A percentile compares a stretch with the other conserved stretches of the same genome.
phyloP scores from a whole-genome alignment of 2,329 filamentous ascomycete species.

The Sclerotinia glacialis region DNA sequence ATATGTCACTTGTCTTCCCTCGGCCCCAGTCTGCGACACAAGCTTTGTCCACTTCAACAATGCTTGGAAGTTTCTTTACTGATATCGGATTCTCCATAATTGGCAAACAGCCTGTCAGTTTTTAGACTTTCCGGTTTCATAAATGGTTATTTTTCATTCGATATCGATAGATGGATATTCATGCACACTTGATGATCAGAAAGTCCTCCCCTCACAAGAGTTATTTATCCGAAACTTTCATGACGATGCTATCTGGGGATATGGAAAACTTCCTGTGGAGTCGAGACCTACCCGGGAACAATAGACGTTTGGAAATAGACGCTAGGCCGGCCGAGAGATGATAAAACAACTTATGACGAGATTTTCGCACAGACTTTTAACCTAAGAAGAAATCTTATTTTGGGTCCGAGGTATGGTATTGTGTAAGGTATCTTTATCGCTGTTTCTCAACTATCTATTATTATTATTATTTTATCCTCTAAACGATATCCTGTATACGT shows the following conservation, averaged over 20 bases:
- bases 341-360: background rate
- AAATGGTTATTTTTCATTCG: background rate
- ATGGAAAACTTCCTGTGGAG: background rate
- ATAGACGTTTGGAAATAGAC: background rate
- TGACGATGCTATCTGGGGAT: background rate
- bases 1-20: background rate
- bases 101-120: background rate
- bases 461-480: background rate
- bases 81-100: background rate
- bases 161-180: background rate
- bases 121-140: background rate
- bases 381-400: background rate
- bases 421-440: background rate
- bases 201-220: background rate
- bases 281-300: background rate
- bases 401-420: background rate
- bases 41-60: background rate
- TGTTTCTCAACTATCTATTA: too few species aligned
- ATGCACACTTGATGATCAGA: background rate
- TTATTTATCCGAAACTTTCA: background rate
- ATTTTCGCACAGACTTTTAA: slow-evolving; percentile 4
- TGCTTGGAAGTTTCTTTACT: background rate
- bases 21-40: background rate
- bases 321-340: background rate
- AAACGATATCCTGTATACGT: too few species aligned